Base-by-base conservation (phyloP, 257 asterid genomes). In the Osmanthus fragrans region DNA sequence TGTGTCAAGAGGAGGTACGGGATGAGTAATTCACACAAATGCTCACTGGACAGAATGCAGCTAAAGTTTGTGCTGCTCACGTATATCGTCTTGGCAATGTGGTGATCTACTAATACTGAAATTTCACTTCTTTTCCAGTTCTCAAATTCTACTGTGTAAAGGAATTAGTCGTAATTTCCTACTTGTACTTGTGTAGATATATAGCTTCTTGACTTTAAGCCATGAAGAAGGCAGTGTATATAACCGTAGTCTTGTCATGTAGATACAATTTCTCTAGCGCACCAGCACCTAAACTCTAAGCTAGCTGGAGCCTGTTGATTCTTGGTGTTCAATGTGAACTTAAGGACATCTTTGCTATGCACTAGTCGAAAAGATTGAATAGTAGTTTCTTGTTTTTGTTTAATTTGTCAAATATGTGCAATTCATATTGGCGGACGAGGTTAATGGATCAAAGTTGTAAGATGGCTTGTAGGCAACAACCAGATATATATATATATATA, bases 1-100 rank as follows among this genome's bases (percentile, higher is more conserved):
- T 93, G 72, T 91, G 98, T 65, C 90, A 84, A 76, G 88, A 80
- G 84, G 98, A 90, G 87, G 98, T 93, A 80, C 77, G 76, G 82
- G 96, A 85, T 2, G 86, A 90, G 80, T 86, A 86, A 84, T 78
- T 21, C 29, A 70, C 29, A 70, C 68, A 16, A 49, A 49, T 13
- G 2, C 8, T 49, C 32, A 33, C 51, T 36, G 80, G 51, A 27
- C 19, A 36, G 63, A 45, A 56, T 72, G 60, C 71, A 19, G 23
- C 66, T 3, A 11, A 25, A 42, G 66, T n/a, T 66, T 13, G 56
- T 37, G 74, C 42, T 30, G 18, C 72, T 58, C 18, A 64, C 51
- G 2, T 36, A 36, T 36, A 1, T 36, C 11, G 2, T 49, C 13
- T 42, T 56, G 65, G 65, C 65, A 56, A 19, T 21, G 29, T n/a